Evolutionary conservation across 345 rosid species (phyloP), one percentile per base, ranked within the genome.

Genomic region (Rubroshorea leprosula): DNA sequence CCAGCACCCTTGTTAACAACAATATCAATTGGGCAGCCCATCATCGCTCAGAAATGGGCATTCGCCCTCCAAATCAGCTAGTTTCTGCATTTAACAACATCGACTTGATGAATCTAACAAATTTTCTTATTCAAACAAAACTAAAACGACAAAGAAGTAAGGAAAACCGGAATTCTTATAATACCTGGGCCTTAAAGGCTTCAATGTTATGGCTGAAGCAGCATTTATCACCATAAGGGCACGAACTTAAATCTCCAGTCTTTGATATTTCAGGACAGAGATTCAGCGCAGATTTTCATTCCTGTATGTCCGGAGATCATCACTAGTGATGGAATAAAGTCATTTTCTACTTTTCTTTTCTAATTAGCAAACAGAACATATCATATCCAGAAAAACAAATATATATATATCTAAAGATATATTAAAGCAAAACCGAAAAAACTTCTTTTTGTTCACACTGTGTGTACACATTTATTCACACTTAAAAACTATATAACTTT

Each of bases 1-100:
- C 99, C 99, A 68, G 99, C 99, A 74, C 97, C 94, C 68, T 74
- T 93, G 77, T 74, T 85, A 19, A 87, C 91, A 68, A 93, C 94
- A 69, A 85, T 70, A 53, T 93, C 96, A 65, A 93, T 87, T 1
- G 99, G 97, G 67, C 99, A 93, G 4, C 99, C 97, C 99, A 93
- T 93, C 97, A 92, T 1, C 68, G 73, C 68, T 72, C 66, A 67
- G 7, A 64, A 92, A 92, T 0, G 99, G 97, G 57, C 99, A 92
- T 27, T 81, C 80, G 29, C 97, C 99, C 50, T 86, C 99, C 57
- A 92, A 67, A 75, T 93, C 97, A 51, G 68, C 89, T 5, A 86
- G 89, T 79, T 85, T 93, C 99, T 89, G 72, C 82, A 80, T 24
- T 66, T 18, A 48, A 47, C 5, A 68, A 51, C 49, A 63, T 9